phyloP scores from a whole-genome alignment of 768 basidiomycete genomes.

The Auriscalpium orientale region DNA sequence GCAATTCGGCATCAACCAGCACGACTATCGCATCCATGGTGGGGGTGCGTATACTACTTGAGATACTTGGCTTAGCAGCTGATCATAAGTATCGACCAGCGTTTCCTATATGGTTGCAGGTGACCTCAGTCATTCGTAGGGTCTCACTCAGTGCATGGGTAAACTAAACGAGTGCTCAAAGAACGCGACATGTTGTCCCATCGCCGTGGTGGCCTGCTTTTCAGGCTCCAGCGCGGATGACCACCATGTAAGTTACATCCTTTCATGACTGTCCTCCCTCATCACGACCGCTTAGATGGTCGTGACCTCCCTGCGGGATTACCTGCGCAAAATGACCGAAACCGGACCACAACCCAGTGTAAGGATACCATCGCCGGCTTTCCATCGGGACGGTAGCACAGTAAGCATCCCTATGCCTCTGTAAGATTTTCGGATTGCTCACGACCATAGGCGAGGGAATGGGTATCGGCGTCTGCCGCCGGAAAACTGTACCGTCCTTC shows the following conservation, averaged over 20 bases:
- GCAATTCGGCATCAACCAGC: slow-evolving; percentile 56
- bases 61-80: slow-evolving; percentile 1
- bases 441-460: slow-evolving; percentile 2
- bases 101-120: slow-evolving; percentile 82
- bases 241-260: slow-evolving; percentile 49
- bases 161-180: slow-evolving; percentile 19
- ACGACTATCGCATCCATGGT: slow-evolving; percentile 58
- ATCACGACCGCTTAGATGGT: slow-evolving; percentile 40
- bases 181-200: slow-evolving; percentile 81
- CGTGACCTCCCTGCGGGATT: slow-evolving; percentile 59
- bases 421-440: background rate
- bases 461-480: slow-evolving; percentile 6
- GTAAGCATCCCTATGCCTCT: slow-evolving; percentile 2
- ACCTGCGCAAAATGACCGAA: slow-evolving; percentile 48
- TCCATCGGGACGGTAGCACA: slow-evolving; percentile 5
- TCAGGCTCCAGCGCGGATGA: slow-evolving; percentile 79
- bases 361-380: slow-evolving; percentile 15
- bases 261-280: background rate
- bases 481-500: slow-evolving; percentile 14
- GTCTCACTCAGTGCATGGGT: too few species aligned
- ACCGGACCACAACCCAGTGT: slow-evolving; percentile 13
- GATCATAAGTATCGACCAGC: slow-evolving; percentile 33
- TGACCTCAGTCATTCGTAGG: slow-evolving; percentile 20
- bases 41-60: slow-evolving; percentile 50
- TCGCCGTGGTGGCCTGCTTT: slow-evolving; percentile 70